Conservation (phyloP, 805 yeast genomes). For the Schwanniomyces yamadae region DNA sequence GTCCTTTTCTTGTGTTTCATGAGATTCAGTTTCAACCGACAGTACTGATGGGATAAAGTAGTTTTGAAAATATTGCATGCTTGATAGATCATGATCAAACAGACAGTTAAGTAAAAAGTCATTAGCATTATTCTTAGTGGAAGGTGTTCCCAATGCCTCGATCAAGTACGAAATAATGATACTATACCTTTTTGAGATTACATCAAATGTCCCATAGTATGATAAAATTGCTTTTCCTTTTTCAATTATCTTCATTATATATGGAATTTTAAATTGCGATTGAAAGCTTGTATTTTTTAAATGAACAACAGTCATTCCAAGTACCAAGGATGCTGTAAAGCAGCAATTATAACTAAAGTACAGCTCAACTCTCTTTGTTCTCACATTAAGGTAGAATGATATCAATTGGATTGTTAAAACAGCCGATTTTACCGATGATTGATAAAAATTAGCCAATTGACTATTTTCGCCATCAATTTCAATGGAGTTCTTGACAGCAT, state of each 20-base stretch:
- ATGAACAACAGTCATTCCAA: conserved; percentile 7
- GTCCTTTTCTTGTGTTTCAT: neutral
- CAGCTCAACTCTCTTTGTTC: conserved; percentile 12
- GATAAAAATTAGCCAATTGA: conserved; percentile 11
- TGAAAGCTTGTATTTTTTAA: neutral
- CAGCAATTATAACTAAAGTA: conserved; percentile 16
- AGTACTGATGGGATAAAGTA: neutral
- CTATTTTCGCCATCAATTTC: conserved; percentile 6
- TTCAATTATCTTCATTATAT: neutral
- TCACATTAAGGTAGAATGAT: conserved; percentile 12
- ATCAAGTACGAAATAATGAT: conserved; percentile 1
- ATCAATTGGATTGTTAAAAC: conserved; percentile 14
- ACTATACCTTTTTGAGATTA: neutral
- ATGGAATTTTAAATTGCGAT: neutral
- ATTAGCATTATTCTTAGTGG: neutral
- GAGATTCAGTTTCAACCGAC: neutral
- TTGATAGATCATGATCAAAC: conserved; percentile 1
- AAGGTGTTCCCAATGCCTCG: conserved; percentile 1
- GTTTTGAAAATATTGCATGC: conserved; percentile 2
- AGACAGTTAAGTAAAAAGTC: neutral
- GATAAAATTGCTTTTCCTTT: conserved; percentile 1
- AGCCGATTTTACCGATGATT: conserved; percentile 16
- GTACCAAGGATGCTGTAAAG: conserved; percentile 12
- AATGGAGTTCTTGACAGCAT: conserved; percentile 8
- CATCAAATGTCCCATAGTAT: conserved; percentile 2